phyloP scores from a whole-genome alignment of 768 basidiomycete species.

The Leccinellum albellum region DNA sequence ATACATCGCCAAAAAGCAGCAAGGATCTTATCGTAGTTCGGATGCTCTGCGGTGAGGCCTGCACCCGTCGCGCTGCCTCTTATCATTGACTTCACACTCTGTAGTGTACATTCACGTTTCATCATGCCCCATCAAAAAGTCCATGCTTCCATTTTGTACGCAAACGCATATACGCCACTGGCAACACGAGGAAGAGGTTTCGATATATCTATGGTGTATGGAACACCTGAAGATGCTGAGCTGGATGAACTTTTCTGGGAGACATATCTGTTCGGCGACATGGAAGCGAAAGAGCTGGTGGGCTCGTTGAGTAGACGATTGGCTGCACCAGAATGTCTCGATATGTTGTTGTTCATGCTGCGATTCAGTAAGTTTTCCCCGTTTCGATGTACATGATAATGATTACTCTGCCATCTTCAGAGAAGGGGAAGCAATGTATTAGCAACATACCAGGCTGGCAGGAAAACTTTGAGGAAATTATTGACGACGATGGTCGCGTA shows the following conservation, averaged over 20 bases:
- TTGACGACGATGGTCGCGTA: constrained; percentile 1
- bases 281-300: neutral
- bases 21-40: neutral
- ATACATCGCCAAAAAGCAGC: constrained; percentile 11
- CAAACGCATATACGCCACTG: neutral
- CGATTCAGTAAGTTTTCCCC: neutral
- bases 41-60: constrained; percentile 8
- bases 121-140: constrained; percentile 1
- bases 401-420: neutral
- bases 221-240: neutral
- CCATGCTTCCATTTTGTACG: neutral
- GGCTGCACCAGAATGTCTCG: neutral
- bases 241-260: constrained; percentile 8
- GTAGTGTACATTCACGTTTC: constrained; percentile 10
- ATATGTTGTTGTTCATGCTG: neutral
- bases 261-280: neutral
- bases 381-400: neutral
- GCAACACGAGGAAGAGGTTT: neutral
- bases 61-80: neutral
- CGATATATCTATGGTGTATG: neutral
- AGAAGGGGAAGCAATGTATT: constrained; percentile 19
- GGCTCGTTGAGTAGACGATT: neutral
- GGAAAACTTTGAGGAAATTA: constrained; percentile 5
- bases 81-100: neutral
- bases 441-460: constrained; percentile 12